Base-by-base conservation (phyloP, 1,284 basidiomycete genomes). In the Moesziomyces globuligerus region DNA sequence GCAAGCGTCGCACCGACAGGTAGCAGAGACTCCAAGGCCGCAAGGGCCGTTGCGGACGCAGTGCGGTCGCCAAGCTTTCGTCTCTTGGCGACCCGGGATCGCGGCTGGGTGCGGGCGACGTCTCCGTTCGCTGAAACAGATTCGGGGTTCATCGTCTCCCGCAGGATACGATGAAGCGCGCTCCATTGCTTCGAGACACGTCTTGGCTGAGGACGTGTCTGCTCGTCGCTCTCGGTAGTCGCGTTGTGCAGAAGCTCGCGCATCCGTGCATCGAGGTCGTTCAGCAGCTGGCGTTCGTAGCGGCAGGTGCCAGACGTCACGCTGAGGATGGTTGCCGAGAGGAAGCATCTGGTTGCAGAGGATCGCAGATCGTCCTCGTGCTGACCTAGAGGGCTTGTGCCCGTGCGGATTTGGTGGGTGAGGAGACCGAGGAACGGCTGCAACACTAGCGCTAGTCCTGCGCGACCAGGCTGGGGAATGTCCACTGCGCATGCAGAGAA, bases 371-470 rank as follows among this genome's bases (percentile, higher is more conserved):
- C 3, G 25, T 55, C 34, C 7, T 18, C 18, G 23, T 39, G 38
- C 10, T 48, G 44, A 1, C 20, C 15, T 10, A 29, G 2, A 3
- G 25, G 18, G 1, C n/a, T 23, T 7, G 39, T 29, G 25, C 13
- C 21, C 7, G 41, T n/a, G n/a, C 39, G 55, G n/a, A 59, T 25
- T 17, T 66, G 62, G 41, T 25, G 32, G 7, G 51, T 58, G 47
- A 66, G 36, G 11, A 59, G 44, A n/a, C 39, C 43, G 18, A 48
- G 38, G 13, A 55, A 66, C 4, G 62, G 62, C 26, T 59, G 51
- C 17, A 66, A 52, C 4, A 44, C 17, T 7, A 44, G 39, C 7
- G 51, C 55, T 18, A 54, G 25, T 36, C 44, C 62, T 5, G 11
- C 34, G 21, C 21, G 46, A 21, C 47, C 17, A 25, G 28, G 26